Evolutionary conservation across 768 basidiomycete genomes (phyloP), one percentile per base, ranked within the genome.

Genomic region (Suillus americanus): DNA sequence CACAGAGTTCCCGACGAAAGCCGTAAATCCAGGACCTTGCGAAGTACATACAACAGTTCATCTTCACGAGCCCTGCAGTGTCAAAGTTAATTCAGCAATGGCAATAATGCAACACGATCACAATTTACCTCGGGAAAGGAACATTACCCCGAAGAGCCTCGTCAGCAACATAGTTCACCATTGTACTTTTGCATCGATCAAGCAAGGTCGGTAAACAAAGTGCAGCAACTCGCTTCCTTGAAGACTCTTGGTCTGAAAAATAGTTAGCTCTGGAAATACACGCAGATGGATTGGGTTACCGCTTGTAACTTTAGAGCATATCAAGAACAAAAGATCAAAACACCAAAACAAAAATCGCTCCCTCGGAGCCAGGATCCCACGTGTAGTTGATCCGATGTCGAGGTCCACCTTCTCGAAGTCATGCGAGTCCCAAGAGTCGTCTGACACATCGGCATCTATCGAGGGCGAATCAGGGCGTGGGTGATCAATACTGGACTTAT

Each of bases 301-400:
- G 76, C 80, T 82, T 1, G 85, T 86, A 1, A 80, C 79, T 68
- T 88, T 78, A 0, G 91, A 90, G 70, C 92, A 95, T 37, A 95
- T 81, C 67, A 91, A 73, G 75, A 96, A 95, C 41, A 97, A 74
- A 14, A 95, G 77, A 70, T 96, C 94, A 64, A 96, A 89, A 71
- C 92, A 95, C 94, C 94, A 96, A 78, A 93, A 95, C 7, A 91
- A 89, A 73, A 96, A 96, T 9, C 93, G 83, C 73, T 96, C 95
- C 45, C 94, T 80, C 1, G 90, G 89, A 33, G 89, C 78, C 30
- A 86, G 73, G 16, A 77, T 72, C 0, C 85, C 85, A 13, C 77
- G 74, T 48, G 83, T 84, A 2, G 92, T 93, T 40, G 84, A 89
- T 12, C 91, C 91, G 43, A 82, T 68, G 61, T 79, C 78, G 61